These are phyloP conservation scores for Prunus kanzakura DNA, from an alignment of 306 rosid genomes.

Conservation along the genomic window DNA sequence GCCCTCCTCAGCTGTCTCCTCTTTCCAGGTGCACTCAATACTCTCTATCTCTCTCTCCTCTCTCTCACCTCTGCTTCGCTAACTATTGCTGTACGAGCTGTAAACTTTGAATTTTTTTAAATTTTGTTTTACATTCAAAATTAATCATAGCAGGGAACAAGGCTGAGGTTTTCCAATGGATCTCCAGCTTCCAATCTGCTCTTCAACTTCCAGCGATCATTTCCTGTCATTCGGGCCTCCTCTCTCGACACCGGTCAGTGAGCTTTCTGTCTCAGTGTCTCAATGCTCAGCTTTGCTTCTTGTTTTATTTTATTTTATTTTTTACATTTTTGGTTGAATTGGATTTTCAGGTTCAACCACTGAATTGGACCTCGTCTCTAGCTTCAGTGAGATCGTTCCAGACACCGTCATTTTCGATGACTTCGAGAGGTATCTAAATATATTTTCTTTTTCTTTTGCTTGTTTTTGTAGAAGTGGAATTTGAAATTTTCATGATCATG, in stretches of 20 bases:
- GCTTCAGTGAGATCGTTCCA: conserved; percentile 95
- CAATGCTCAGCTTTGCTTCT: neutral
- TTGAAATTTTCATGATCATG: neutral
- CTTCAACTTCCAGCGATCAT: conserved; percentile 29
- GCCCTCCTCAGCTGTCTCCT: conserved; percentile 46
- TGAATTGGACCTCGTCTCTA: conserved; percentile 79
- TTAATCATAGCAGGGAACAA: conserved; percentile 31
- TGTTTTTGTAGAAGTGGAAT: neutral
- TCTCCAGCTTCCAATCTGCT: conserved; percentile 28
- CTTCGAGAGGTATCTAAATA: conserved; percentile 51
- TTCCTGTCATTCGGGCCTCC: conserved; percentile 53
- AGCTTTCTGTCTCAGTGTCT: neutral
- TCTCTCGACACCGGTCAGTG: conserved; percentile 52
- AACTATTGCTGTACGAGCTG: neutral
- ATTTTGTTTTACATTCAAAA: neutral
- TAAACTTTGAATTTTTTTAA: neutral
- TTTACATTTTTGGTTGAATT: neutral
- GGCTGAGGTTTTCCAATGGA: conserved; percentile 36
- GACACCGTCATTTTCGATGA: conserved; percentile 97
- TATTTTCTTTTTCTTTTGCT: neutral
- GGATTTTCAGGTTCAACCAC: conserved; percentile 43
- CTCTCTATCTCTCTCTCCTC: neutral
- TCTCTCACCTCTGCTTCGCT: neutral
- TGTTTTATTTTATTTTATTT: too few relatives aligned
- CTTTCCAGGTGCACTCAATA: conserved; percentile 33